Percentiles rank a stretch among this genome's conserved stretches.
Evolutionary conservation across 495 filamentous ascomycete genomes (phyloP).

Genomic region (Schizothecium vesticola): DNA sequence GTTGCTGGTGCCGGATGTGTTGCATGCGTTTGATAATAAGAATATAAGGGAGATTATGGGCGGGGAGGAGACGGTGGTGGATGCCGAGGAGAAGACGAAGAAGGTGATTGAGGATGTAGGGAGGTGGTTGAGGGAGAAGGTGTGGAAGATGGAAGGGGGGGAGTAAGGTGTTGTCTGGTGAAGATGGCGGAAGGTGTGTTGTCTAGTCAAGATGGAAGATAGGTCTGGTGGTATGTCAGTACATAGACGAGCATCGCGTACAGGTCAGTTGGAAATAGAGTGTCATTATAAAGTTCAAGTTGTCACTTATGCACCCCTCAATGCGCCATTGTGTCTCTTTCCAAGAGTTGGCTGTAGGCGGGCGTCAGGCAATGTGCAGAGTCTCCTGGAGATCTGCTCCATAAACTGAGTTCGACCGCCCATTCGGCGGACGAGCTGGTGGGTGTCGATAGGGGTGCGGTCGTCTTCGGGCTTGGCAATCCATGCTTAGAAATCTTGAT

Average conservation of each 20-base stretch:
- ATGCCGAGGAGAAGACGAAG: constrained; percentile 26
- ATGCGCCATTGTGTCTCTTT: not conserved
- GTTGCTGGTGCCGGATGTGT: constrained; percentile 33
- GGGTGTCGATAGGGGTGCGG: not conserved
- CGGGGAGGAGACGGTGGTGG: constrained; percentile 17
- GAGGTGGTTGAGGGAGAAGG: constrained; percentile 28
- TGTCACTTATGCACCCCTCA: not conserved
- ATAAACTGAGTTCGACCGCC: not conserved
- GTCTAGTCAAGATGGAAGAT: no score
- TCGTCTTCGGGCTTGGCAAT: not conserved
- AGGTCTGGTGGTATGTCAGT: not conserved
- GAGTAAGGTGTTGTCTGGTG: not conserved
- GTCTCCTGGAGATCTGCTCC: not conserved
- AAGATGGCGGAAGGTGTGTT: no score
- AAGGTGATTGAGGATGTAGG: constrained; percentile 24
- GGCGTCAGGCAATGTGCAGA: no score
- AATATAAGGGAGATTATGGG: constrained; percentile 10
- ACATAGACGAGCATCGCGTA: not conserved
- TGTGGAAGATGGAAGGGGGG: constrained; percentile 16
- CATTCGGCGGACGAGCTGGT: not conserved
- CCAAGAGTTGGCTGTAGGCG: not conserved
- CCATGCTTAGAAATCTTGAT: not conserved
- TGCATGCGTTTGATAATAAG: constrained; percentile 31
- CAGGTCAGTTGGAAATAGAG: not conserved
- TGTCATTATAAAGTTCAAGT: not conserved